Percentiles rank a stretch among this genome's conserved stretches.
phyloP scores from a whole-genome alignment of 2,329 filamentous ascomycete genomes.

The Botryotinia narcissicola region DNA sequence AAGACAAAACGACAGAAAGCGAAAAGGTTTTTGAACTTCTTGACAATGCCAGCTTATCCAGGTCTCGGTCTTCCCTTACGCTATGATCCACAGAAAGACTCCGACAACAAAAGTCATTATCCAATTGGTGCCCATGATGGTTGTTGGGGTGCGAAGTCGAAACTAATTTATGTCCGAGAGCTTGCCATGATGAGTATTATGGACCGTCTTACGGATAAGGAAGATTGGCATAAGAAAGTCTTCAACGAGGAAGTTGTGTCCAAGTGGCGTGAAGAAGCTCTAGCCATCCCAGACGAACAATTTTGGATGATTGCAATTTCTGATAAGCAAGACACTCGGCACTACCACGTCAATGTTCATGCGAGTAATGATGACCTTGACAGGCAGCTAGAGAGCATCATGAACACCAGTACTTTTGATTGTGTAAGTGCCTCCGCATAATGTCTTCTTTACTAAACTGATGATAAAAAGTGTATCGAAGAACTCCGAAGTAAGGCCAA shows the following conservation, averaged over 20 bases:
- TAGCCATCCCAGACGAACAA: slow-evolving; percentile 29
- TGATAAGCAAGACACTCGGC: background rate
- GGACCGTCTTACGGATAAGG: slow-evolving; percentile 34
- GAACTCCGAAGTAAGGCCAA: slow-evolving; percentile 32
- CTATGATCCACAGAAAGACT: background rate
- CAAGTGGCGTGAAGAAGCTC: slow-evolving; percentile 34
- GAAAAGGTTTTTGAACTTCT: background rate
- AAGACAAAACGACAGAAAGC: background rate
- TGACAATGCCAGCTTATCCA: background rate
- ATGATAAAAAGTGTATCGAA: slow-evolving; percentile 38
- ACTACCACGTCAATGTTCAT: background rate
- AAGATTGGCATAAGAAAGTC: slow-evolving; percentile 33
- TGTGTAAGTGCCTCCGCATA: background rate
- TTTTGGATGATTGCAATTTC: background rate
- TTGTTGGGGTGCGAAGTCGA: background rate
- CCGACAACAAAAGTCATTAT: background rate
- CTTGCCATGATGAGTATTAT: slow-evolving; percentile 34
- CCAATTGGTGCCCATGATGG: background rate
- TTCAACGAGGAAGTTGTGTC: slow-evolving; percentile 31
- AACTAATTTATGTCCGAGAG: slow-evolving; percentile 27
- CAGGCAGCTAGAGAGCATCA: background rate
- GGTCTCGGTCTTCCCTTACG: background rate
- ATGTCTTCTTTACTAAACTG: slow-evolving; percentile 26
- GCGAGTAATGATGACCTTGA: background rate
- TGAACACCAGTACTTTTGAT: slow-evolving; percentile 4